Evolutionary conservation across 2,329 filamentous ascomycete species (phyloP).

Genomic region (Aspergillus transmontanensis): DNA sequence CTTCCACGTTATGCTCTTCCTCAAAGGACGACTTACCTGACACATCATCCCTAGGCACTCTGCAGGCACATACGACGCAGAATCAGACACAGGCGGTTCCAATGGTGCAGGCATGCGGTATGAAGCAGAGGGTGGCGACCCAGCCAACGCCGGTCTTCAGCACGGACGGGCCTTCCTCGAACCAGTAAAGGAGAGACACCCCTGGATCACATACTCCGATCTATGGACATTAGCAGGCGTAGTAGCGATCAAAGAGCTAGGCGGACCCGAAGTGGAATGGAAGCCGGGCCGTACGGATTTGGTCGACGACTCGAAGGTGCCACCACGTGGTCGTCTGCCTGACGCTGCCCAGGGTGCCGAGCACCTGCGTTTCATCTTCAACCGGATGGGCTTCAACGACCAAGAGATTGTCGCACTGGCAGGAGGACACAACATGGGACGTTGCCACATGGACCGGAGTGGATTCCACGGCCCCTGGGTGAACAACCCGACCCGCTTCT

Average conservation of each 20-base stretch:
- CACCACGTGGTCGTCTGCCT: conserved; percentile 60
- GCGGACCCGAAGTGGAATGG: conserved; percentile 61
- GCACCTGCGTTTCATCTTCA: conserved; percentile 59
- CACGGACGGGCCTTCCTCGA: conserved; percentile 66
- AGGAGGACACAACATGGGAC: conserved; percentile 60
- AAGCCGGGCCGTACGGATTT: conserved; percentile 62
- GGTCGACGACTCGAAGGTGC: conserved; percentile 62
- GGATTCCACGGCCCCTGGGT: conserved; percentile 64
- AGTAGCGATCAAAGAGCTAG: conserved; percentile 62
- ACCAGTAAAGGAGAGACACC: conserved; percentile 59
- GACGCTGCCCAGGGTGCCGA: conserved; percentile 58
- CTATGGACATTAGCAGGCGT: conserved; percentile 66
- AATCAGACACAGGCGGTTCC: conserved; percentile 63
- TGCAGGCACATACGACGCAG: conserved; percentile 63
- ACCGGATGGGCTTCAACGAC: conserved; percentile 63
- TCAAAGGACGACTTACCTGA: conserved; percentile 8
- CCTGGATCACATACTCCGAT: conserved; percentile 68
- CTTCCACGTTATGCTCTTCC: background rate
- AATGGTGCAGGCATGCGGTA: conserved; percentile 70
- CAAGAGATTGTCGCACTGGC: conserved; percentile 61
- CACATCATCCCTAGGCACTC: conserved; percentile 53
- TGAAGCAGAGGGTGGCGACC: conserved; percentile 65
- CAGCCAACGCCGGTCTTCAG: conserved; percentile 66
- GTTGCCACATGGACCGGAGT: conserved; percentile 58
- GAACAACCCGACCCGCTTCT: conserved; percentile 61